Evolutionary conservation across 2,329 filamentous ascomycete species (phyloP), one percentile per base, ranked within the genome.

Genomic region (Aspergillus oerlinghausenensis): DNA sequence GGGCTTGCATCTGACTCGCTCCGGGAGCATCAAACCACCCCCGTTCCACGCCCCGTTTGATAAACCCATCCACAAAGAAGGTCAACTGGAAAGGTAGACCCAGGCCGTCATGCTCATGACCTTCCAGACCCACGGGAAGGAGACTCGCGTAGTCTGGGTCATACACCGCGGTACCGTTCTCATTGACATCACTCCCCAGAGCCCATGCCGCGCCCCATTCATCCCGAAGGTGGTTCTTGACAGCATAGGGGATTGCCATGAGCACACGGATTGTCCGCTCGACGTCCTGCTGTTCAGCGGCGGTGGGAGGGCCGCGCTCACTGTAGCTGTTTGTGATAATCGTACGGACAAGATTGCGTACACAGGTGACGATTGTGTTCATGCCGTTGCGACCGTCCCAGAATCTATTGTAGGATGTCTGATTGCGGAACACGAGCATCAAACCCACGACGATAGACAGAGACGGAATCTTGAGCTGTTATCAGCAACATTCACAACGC

Each of bases 381-480:
- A 87, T 77, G 60, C 82, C 79, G 61, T 80, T 81, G 47, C 83
- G 74, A 4, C 82, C 83, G 3, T 81, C 80, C 84, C 84, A 87
- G 74, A 87, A 87, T 1, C 84, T 78, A 63, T 86, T 84, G 71
- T 86, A 87, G 53, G 78, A 82, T 3, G 84, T 87, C 61, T 81
- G 79, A 63, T 88, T 87, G 40, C 85, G 80, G 73, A 88, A 87
- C 28, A 88, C 85, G 55, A 88, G 82, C 80, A 88, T 86, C 43
- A 88, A 70, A 64, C 85, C 85, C 2, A 88, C 84, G 51, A 88
- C 85, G 55, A 88, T 88, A 35, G 81, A 84, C 1, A 88, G 74
- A 14, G 80, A 83, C 1, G 85, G 84, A 48, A 87, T 80, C 79
- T 80, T 59, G 1, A 10, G 38, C 9, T 19, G 10, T 23, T 2